Evolutionary conservation across 352 stramenopile species (phyloP).

Genomic region (Pythium chondricola): DNA sequence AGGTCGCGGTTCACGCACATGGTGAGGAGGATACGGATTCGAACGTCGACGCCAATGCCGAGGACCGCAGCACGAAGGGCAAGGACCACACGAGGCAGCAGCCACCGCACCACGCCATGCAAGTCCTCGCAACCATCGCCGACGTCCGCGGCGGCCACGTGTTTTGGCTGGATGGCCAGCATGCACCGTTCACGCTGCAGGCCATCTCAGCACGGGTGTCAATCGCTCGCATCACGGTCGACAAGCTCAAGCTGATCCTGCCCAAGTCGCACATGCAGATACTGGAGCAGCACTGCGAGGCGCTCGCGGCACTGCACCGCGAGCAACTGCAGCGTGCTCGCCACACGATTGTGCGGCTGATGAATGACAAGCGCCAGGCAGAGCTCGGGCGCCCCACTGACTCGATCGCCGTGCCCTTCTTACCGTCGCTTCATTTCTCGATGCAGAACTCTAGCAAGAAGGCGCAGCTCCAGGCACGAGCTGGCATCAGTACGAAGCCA

Average conservation of each 20-base stretch:
- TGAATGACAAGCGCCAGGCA: conserved; percentile 42
- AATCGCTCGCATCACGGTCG: conserved; percentile 35
- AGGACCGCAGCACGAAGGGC: not conserved
- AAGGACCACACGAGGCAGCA: not conserved
- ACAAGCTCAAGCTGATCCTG: conserved; percentile 42
- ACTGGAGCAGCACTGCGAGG: conserved; percentile 11
- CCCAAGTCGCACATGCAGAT: conserved; percentile 22
- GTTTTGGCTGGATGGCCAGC: conserved; percentile 40
- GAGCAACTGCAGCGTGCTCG: conserved; percentile 33
- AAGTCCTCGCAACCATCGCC: conserved; percentile 41
- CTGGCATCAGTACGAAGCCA: no score
- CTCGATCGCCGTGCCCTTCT: conserved; percentile 6
- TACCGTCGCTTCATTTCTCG: conserved; percentile 22
- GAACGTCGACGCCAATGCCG: not conserved
- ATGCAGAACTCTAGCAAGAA: conserved; percentile 9
- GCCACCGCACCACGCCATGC: conserved; percentile 11
- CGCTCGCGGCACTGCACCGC: conserved; percentile 17
- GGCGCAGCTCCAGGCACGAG: conserved; percentile 4
- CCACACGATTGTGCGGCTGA: conserved; percentile 27
- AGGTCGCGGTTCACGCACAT: conserved; percentile 11
- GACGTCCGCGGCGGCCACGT: conserved; percentile 45
- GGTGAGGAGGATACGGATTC: not conserved
- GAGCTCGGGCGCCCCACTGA: conserved; percentile 14
- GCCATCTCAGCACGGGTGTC: conserved; percentile 36
- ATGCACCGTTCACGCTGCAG: conserved; percentile 36